Percentiles rank a stretch among this genome's conserved stretches.
phyloP scores from a whole-genome alignment of 768 basidiomycete species.

The Porphyrellus cyaneotinctus region DNA sequence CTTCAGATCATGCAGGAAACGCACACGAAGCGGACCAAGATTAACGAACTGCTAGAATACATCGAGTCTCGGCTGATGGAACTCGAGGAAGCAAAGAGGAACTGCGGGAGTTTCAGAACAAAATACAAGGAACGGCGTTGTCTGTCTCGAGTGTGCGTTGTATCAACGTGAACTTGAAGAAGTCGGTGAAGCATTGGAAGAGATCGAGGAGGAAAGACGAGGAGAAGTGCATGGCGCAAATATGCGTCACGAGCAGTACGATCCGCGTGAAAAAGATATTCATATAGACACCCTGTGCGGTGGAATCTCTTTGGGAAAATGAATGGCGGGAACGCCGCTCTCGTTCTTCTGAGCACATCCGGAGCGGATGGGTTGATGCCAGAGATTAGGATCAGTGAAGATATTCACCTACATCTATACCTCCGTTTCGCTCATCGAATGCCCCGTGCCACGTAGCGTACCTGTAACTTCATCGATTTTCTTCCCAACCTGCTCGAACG shows the following conservation, averaged over 20 bases:
- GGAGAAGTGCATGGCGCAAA: constrained; percentile 85
- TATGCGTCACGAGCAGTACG: constrained; percentile 75
- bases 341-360: not conserved
- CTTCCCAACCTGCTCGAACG: too few species aligned
- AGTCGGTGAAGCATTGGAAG: constrained; percentile 78
- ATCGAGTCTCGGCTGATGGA: constrained; percentile 88
- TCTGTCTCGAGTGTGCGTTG: constrained; percentile 79
- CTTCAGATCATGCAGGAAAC: constrained; percentile 98
- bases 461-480: too few species aligned
- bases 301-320: not conserved
- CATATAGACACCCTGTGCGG: constrained; percentile 48
- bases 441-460: too few species aligned
- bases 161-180: constrained; percentile 91
- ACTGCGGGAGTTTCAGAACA: constrained; percentile 92
- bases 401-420: not conserved
- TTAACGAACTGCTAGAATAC: constrained; percentile 82
- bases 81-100: constrained; percentile 97
- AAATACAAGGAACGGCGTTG: constrained; percentile 94
- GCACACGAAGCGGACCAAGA: constrained; percentile 87
- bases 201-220: constrained; percentile 78
- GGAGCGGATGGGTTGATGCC: not conserved
- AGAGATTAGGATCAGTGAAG: not conserved
- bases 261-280: constrained; percentile 78
- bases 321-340: not conserved
- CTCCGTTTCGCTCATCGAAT: too few species aligned